Conservation (phyloP, 176 grass and related monocot species). For the Metroxylon sagu region DNA sequence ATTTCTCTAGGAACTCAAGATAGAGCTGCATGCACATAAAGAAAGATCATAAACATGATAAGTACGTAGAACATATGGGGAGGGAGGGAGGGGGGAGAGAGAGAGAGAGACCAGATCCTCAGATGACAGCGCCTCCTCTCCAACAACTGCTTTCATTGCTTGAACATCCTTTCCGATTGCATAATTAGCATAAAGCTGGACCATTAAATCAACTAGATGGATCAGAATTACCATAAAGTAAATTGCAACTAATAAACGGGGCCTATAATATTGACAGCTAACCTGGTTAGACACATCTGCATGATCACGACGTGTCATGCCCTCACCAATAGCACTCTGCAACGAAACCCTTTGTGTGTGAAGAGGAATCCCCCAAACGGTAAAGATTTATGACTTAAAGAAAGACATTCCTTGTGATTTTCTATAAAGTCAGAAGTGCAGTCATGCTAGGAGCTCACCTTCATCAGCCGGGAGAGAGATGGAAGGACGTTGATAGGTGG, state of each 20-base stretch:
- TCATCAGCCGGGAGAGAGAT: constrained; percentile 97
- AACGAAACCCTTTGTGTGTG: background rate
- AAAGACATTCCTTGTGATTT: too few species aligned
- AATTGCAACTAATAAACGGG: background rate
- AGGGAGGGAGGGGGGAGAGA: background rate
- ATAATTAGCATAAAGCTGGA: constrained; percentile 97
- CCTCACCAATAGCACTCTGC: constrained; percentile 99
- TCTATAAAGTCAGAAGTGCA: too few species aligned
- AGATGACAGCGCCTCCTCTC: constrained; percentile 97
- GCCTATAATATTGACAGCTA: background rate
- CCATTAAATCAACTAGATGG: constrained; percentile 10
- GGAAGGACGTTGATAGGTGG: constrained; percentile 98
- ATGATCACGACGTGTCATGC: constrained; percentile 97
- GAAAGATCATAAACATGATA: background rate
- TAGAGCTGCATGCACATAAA: constrained; percentile 56
- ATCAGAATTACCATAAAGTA: background rate
- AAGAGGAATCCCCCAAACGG: too few species aligned
- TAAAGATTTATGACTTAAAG: too few species aligned
- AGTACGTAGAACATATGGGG: background rate
- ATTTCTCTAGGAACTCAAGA: constrained; percentile 94
- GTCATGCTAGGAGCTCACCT: constrained; percentile 31
- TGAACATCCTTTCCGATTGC: constrained; percentile 99
- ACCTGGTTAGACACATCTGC: constrained; percentile 99
- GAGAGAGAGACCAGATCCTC: constrained; percentile 72
- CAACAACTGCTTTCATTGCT: constrained; percentile 98